phyloP scores from a whole-genome alignment of 2,329 filamentous ascomycete species.

The Colletotrichum tanaceti region DNA sequence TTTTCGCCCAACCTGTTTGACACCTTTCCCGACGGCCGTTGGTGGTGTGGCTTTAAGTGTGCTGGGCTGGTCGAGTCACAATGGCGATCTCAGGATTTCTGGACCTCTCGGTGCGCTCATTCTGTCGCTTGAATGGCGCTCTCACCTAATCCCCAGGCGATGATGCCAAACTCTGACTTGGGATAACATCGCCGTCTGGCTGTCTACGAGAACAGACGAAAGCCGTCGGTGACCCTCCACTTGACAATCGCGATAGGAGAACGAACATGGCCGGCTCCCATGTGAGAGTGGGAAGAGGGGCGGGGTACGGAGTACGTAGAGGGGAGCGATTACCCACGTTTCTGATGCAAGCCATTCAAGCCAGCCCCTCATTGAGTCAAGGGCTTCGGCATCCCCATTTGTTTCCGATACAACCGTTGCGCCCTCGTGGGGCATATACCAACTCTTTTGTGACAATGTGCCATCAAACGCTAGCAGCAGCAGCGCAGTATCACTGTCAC shows the following conservation, averaged over 20 bases:
- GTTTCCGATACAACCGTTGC: conserved; percentile 12
- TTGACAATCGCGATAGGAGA: conserved; percentile 8
- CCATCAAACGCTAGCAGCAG: neutral
- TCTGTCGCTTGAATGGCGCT: neutral
- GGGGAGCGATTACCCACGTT: conserved; percentile 35
- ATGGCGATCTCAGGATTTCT: conserved; percentile 24
- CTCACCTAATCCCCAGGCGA: neutral
- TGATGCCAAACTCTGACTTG: neutral
- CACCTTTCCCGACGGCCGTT: neutral
- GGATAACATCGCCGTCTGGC: neutral
- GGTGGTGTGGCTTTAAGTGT: neutral
- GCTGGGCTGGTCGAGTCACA: neutral
- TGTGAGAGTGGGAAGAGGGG: conserved; percentile 21
- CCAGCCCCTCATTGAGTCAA: conserved; percentile 22
- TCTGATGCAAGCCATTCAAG: conserved; percentile 40
- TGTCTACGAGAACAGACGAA: neutral
- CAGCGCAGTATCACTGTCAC: neutral
- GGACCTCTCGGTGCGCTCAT: neutral
- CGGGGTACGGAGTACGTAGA: neutral
- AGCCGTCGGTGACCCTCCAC: neutral
- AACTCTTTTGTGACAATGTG: conserved; percentile 24
- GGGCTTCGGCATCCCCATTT: conserved; percentile 10
- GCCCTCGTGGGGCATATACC: conserved; percentile 4
- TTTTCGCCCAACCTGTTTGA: neutral
- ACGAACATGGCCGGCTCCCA: neutral